Base-by-base conservation (phyloP, 148 eudicot species). In the Rheum nobile region DNA sequence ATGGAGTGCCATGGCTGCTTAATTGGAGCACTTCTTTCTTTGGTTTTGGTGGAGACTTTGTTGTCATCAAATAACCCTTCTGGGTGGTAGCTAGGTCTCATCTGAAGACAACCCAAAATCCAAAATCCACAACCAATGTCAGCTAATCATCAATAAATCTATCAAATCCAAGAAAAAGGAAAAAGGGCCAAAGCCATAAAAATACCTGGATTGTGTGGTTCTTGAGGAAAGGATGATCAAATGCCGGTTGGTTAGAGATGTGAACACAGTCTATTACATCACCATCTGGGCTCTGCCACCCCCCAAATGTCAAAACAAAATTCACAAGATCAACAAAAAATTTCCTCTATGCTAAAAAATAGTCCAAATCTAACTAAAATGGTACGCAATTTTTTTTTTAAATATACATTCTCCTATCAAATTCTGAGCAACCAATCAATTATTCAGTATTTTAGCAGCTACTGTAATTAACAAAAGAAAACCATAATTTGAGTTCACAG, bases 181-280 rank as follows among this genome's bases (percentile, higher is more conserved):
- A 6, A 54, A 22, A 54, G 8, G 28, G 29, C n/a, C n/a, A 17
- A 17, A 17, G 54, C 54, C 54, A 47, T 47, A 35, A 35, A 35
- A 2, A 35, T 35, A 91, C 97, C 98, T 88, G 98, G 68, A 93
- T 85, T 74, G 88, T 91, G 80, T 91, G 95, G 80, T 93, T 89
- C 82, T 85, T 93, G 72, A 93, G 98, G 76, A 91, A 89, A 38
- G 98, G 97, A 65, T 91, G 98, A 78, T 91, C 97, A 78, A 93
- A 86, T 72, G 98, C 98, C 41, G 95, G 95, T 74, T 93, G 98
- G 32, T 84, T 89, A 72, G 87, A 79, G 71, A 93, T 89, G 82
- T 69, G 97, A 43, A 93, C 86, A 78, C 98, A 93, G 70, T 93
- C 98, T 70, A 93, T 93, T 10, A 79, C 47, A 80, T 93, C 98